Evolutionary conservation across 306 rosid genomes (phyloP).

Genomic region (Amphicarpaea edgeworthii): DNA sequence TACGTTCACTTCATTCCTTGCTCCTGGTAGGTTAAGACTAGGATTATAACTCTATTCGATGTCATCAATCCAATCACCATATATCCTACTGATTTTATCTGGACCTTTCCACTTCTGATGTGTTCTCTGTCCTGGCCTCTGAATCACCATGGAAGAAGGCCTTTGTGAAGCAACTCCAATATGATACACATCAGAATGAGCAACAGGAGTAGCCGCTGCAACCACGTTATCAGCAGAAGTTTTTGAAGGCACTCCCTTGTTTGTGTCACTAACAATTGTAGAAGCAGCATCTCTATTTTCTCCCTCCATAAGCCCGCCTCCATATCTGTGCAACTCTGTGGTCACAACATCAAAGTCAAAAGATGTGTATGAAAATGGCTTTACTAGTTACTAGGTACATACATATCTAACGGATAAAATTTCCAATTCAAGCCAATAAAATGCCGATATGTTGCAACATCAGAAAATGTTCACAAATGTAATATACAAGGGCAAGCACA

Average conservation of each 20-base stretch:
- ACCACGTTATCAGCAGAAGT: constrained; percentile 68
- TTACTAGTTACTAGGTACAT: not conserved
- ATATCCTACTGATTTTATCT: constrained; percentile 97
- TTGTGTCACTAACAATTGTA: constrained; percentile 61
- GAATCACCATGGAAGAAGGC: constrained; percentile 73
- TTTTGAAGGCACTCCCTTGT: constrained; percentile 72
- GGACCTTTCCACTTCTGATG: constrained; percentile 99
- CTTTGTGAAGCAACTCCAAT: constrained; percentile 87
- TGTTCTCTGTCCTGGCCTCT: constrained; percentile 86
- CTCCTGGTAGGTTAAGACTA: too few species aligned
- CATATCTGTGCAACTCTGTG: constrained; percentile 87
- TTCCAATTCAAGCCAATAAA: constrained; percentile 20
- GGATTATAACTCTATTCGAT: constrained; percentile 63
- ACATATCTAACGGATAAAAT: not conserved
- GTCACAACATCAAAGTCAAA: constrained; percentile 41
- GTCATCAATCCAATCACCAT: constrained; percentile 98
- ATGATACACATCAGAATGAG: constrained; percentile 83
- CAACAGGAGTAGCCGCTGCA: constrained; percentile 66
- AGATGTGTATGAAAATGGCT: constrained; percentile 21
- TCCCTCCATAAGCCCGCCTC: constrained; percentile 88
- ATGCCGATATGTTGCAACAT: not conserved
- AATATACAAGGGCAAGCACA: constrained; percentile 29
- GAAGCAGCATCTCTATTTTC: constrained; percentile 75
- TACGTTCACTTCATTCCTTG: too few species aligned
- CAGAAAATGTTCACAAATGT: constrained; percentile 22